Percentiles rank a stretch among this genome's conserved stretches.
Evolutionary conservation across 768 basidiomycete species (phyloP).

Genomic region (Boletus rubescentipes): DNA sequence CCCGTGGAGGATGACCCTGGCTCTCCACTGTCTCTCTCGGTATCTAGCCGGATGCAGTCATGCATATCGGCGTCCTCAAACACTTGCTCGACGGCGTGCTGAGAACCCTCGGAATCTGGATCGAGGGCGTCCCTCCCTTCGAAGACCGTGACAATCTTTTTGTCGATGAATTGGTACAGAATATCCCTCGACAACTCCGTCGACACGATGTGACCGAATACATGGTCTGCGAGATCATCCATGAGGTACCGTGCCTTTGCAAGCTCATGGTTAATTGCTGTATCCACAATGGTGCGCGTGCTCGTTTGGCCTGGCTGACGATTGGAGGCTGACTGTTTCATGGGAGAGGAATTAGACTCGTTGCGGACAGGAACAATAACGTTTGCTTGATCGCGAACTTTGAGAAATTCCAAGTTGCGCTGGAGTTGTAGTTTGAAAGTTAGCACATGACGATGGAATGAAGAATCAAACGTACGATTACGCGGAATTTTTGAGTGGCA

Average conservation of each 20-base stretch:
- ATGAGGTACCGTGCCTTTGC: conserved; percentile 1
- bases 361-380: background rate
- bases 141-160: background rate
- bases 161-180: background rate
- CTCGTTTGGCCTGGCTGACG: background rate
- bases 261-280: conserved; percentile 1
- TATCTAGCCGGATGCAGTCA: background rate
- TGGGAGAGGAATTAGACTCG: background rate
- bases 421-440: background rate
- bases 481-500: background rate
- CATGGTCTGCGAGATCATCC: conserved; percentile 6
- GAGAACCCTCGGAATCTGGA: background rate
- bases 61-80: background rate
- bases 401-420: background rate
- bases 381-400: background rate
- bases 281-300: background rate
- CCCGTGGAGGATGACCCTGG: no score
- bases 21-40: background rate
- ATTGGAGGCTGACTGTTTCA: background rate
- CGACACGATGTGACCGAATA: conserved; percentile 4
- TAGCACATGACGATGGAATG: background rate
- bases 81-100: background rate
- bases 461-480: background rate
- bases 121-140: background rate
- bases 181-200: background rate